Evolutionary conservation across 2,329 filamentous ascomycete genomes (phyloP).

Genomic region (Teratosphaeria destructans): DNA sequence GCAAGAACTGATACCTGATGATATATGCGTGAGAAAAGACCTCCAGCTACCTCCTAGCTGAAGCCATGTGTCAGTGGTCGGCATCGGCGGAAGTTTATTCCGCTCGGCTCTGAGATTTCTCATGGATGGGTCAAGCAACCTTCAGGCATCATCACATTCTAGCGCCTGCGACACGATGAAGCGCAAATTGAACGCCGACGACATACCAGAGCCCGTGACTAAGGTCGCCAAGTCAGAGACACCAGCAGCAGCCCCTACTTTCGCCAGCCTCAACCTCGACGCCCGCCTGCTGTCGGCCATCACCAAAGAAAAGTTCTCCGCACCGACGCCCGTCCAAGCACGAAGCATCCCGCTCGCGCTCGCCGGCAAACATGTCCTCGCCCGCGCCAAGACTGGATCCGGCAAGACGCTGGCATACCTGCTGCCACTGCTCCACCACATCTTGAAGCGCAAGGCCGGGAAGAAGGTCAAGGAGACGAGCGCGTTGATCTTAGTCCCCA

Average conservation of each 20-base stretch:
- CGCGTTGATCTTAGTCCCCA: conserved; percentile 85
- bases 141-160: background rate
- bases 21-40: no score
- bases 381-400: conserved; percentile 87
- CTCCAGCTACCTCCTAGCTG: no score
- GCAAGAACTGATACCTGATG: no score
- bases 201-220: conserved; percentile 31
- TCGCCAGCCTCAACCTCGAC: conserved; percentile 71
- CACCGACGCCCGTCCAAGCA: conserved; percentile 79
- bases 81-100: no score
- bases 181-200: conserved; percentile 40
- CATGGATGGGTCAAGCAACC: background rate
- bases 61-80: no score
- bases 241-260: conserved; percentile 37
- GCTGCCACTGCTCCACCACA: conserved; percentile 74
- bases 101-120: background rate
- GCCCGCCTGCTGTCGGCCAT: conserved; percentile 76
- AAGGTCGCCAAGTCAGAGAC: conserved; percentile 6
- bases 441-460: conserved; percentile 62
- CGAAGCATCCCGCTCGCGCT: conserved; percentile 81
- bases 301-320: conserved; percentile 70
- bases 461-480: conserved; percentile 45
- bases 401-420: conserved; percentile 97
- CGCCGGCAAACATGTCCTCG: conserved; percentile 79
- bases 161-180: conserved; percentile 26